Percentiles rank a stretch among this genome's conserved stretches.
These are phyloP conservation scores for Inonotus hispidus DNA, from an alignment of 1,284 basidiomycete species.

Conservation along the genomic window DNA sequence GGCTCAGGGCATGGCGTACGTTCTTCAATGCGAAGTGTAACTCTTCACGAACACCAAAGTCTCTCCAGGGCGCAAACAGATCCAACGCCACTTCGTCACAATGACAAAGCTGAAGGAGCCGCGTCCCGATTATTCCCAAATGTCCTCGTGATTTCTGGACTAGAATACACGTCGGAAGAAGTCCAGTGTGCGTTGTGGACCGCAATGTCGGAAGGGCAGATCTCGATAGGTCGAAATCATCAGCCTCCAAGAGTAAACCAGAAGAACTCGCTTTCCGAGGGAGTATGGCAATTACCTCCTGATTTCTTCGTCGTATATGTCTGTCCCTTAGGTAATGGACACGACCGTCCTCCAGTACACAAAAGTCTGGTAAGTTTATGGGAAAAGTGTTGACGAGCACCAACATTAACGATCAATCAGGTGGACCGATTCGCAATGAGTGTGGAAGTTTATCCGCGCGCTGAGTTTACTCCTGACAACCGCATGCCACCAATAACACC, in stretches of 20 bases:
- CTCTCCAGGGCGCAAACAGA: slow-evolving; percentile 12
- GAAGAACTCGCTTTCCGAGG: slow-evolving; percentile 2
- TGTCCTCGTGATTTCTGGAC: slow-evolving; percentile 62
- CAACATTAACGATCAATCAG: slow-evolving; percentile 32
- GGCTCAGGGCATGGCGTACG: neutral
- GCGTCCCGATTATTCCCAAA: slow-evolving; percentile 40
- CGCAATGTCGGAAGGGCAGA: slow-evolving; percentile 45
- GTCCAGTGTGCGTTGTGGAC: slow-evolving; percentile 56
- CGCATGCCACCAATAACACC: neutral
- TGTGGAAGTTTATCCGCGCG: slow-evolving; percentile 25
- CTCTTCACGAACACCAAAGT: slow-evolving; percentile 1
- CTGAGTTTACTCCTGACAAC: slow-evolving; percentile 5
- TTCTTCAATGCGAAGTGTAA: neutral
- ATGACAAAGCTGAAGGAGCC: slow-evolving; percentile 18
- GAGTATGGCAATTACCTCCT: slow-evolving; percentile 40
- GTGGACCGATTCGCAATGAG: slow-evolving; percentile 76
- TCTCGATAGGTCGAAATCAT: slow-evolving; percentile 38
- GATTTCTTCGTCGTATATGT: slow-evolving; percentile 71
- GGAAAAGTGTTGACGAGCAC: neutral
- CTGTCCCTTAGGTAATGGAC: slow-evolving; percentile 49
- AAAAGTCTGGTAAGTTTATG: slow-evolving; percentile 49
- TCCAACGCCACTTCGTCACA: slow-evolving; percentile 14
- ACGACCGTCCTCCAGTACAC: slow-evolving; percentile 59
- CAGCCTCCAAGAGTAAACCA: neutral
- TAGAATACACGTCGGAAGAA: slow-evolving; percentile 51